Base-by-base conservation (phyloP, 768 basidiomycete species). In the Lactifluus echinatus region DNA sequence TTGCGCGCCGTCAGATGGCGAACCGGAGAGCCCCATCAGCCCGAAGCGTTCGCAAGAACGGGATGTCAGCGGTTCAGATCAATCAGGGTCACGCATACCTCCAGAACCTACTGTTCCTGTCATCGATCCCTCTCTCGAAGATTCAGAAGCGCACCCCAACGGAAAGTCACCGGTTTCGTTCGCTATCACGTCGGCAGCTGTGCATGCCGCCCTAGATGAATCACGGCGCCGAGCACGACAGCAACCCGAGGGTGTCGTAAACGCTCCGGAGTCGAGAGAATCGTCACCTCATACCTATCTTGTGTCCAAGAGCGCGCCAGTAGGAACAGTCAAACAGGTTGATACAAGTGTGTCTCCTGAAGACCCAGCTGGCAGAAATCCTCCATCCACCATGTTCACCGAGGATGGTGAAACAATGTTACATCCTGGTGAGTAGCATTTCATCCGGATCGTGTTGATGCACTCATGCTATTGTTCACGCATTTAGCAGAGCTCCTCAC, bases 351-450 rank as follows among this genome's bases (percentile, higher is more conserved):
- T 26, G 29, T 19, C 64, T 66, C 10, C 63, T 62, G 36, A 57
- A 48, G 71, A 71, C 31, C 71, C 76, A 12, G 73, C 72, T 40
- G 72, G 74, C 15, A 76, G 77, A 75, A 79, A 79, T 57, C 75
- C 79, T 60, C 48, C 40, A 8, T 55, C 58, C n/a, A 55, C 58
- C 1, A 78, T 82, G 61, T 70, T 83, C 15, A 82, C 80, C 2
- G 82, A 83, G 64, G 82, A 84, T 65, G 82, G 79, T 8, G 80
- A 80, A 64, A 78, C 81, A 5, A 85, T 85, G 80, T 69, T 85
- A 62, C 82, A 83, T 67, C 81, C 83, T 70, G 82, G 83, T 84
- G 42, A 26, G 79, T 71, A 17, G 8, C 28, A 17, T 42, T 49
- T n/a, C n/a, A 14, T n/a, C 7, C 23, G 45, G 45, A 43, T 42